Evolutionary conservation across 257 asterid genomes (phyloP).

Genomic region (Solanum medicagineum): DNA sequence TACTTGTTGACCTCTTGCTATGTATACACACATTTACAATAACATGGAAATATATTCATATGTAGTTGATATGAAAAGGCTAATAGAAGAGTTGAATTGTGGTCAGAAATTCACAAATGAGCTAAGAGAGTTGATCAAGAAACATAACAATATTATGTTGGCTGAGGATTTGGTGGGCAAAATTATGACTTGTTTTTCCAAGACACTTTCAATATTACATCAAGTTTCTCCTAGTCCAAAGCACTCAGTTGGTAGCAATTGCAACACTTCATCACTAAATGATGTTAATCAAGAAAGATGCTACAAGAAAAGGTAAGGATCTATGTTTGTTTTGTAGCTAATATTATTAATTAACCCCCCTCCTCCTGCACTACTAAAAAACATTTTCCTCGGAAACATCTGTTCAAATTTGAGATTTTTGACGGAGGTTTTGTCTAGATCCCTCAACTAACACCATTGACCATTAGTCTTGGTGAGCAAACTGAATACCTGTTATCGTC

Average conservation of each 20-base stretch:
- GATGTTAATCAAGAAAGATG: conserved; percentile 31
- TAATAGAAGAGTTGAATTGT: conserved; percentile 24
- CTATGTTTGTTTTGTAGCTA: background rate
- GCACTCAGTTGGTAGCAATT: background rate
- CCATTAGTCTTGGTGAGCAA: background rate
- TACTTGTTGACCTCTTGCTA: background rate
- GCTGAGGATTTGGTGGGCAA: background rate
- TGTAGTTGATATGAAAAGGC: conserved; percentile 1
- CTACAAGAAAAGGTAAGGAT: conserved; percentile 41
- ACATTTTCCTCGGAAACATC: no score
- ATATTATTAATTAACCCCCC: background rate
- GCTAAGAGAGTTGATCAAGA: conserved; percentile 19
- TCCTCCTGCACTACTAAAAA: background rate
- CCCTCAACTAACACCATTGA: background rate
- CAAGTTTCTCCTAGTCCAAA: background rate
- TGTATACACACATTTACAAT: background rate
- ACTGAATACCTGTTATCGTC: background rate
- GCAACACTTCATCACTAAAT: conserved; percentile 9
- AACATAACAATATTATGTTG: background rate
- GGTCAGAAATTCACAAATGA: conserved; percentile 30
- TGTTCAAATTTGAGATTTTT: background rate
- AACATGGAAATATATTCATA: background rate
- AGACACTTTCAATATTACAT: background rate
- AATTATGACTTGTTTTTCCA: background rate
- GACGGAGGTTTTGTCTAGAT: background rate